phyloP scores from a whole-genome alignment of 2,329 filamentous ascomycete species.

The Juglanconis sp. region DNA sequence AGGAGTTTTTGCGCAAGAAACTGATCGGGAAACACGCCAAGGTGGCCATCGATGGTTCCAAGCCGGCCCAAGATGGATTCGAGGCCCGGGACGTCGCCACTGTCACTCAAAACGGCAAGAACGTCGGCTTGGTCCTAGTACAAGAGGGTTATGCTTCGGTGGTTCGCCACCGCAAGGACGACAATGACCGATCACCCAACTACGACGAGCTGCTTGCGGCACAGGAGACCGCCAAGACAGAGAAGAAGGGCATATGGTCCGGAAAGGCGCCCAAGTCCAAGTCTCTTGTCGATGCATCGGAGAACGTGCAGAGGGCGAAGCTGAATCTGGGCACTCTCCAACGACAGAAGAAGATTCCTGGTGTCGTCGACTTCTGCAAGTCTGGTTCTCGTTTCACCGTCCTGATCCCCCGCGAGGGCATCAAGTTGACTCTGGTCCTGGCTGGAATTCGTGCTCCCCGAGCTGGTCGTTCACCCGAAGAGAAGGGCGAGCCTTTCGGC shows the following conservation, averaged over 20 bases:
- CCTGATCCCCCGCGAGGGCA: slow-evolving; percentile 84
- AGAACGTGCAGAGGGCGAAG: slow-evolving; percentile 92
- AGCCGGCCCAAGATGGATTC: slow-evolving; percentile 83
- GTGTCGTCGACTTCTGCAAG: slow-evolving; percentile 95
- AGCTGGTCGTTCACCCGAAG: slow-evolving; percentile 70
- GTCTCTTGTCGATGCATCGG: slow-evolving; percentile 85
- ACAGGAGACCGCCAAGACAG: slow-evolving; percentile 78
- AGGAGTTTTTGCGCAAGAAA: slow-evolving; percentile 91
- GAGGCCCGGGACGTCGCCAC: slow-evolving; percentile 95
- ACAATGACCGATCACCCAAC: slow-evolving; percentile 88
- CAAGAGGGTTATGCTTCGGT: slow-evolving; percentile 92
- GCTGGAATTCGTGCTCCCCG: slow-evolving; percentile 88
- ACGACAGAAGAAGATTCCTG: slow-evolving; percentile 87
- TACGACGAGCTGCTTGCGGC: slow-evolving; percentile 85
- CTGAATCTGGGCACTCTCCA: slow-evolving; percentile 84
- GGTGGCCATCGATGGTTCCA: slow-evolving; percentile 84
- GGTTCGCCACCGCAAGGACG: slow-evolving; percentile 90
- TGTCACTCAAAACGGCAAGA: slow-evolving; percentile 78
- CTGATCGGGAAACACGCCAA: slow-evolving; percentile 95
- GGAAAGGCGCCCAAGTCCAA: slow-evolving; percentile 80
- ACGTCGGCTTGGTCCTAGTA: slow-evolving; percentile 80
- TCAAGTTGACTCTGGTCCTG: slow-evolving; percentile 92
- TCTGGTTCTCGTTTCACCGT: slow-evolving; percentile 93
- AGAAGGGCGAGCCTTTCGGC: slow-evolving; percentile 87
- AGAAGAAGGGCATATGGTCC: slow-evolving; percentile 93